Base-by-base conservation (phyloP, 164 flowering plant species). In the Aristolochia fimbriata region DNA sequence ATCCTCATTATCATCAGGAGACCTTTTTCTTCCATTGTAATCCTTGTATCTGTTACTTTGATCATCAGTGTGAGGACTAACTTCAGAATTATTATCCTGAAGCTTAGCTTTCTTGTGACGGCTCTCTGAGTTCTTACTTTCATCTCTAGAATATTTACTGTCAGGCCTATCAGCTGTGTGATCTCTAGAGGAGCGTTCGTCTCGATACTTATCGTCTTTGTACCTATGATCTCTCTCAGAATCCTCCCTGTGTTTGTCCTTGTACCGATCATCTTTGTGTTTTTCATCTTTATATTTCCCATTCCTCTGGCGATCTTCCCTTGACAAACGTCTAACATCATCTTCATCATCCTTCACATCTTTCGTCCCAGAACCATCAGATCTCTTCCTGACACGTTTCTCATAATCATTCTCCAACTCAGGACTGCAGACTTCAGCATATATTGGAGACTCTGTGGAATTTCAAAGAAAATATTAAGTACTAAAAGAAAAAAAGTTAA, bases 351-450 rank as follows among this genome's bases (percentile, higher is more conserved):
- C 82, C 67, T 69, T 79, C 53, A 27, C 50, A 61, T 68, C 81
- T 61, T 76, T 73, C n/a, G 80, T 81, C 60, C 60, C 59, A 56
- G 75, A 69, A 50, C 64, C 73, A 65, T 77, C 83, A 61, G 68
- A 60, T 62, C 72, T 64, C 70, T 66, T 80, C 64, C 76, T 73
- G 25, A 54, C 71, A 41, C 78, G 73, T 63, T 78, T 82, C 58
- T 86, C 87, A 57, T 71, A 68, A 27, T 85, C 92, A 63, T 75
- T 80, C 70, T 83, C 92, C n/a, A 76, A 55, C 24, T 73, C 84
- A 45, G 71, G 73, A 66, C 74, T 86, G 51, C 70, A 73, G 41
- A 69, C 16, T 9, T 74, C 82, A 48, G 82, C 80, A 25, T 67
- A 72, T 45, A 70, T 21, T 41, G 55, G 65, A 65, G 75, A 45